Evolutionary conservation across 129 eudicot species (phyloP), one percentile per base, ranked within the genome.

Genomic region (Scalesia atractyloides): DNA sequence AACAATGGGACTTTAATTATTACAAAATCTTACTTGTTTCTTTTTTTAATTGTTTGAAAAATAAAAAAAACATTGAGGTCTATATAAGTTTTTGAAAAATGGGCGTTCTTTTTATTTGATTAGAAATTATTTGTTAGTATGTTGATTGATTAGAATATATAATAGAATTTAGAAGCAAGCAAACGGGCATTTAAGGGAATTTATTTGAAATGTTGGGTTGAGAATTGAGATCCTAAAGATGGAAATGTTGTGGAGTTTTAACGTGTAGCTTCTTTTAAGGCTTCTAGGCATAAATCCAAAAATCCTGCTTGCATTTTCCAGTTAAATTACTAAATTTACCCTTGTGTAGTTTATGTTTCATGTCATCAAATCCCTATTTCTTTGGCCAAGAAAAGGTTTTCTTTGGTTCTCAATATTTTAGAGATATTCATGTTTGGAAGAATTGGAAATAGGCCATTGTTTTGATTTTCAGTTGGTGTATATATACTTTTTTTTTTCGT

Each of bases 241-340:
- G 30, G 70, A 18, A 70, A 61, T 41, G 56, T 82, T 82, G 86
- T 79, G 87, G 73, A 6, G 82, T 74, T 87, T 82, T 52, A 51
- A 19, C 66, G 70, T 71, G 47, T 73, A 68, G 73, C 89, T 86
- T 81, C 90, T 86, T 86, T 90, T 85, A 81, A 84, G 86, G 84
- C 76, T 89, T 82, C 85, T 75, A 65, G 85, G 77, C 92, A 80
- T 76, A 66, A 69, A 84, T 84, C 89, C 78, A 89, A 76, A 89
- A 72, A 75, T 84, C 82, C 86, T 77, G 7, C 57, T 61, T 19
- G 74, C 37, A 74, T 65, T 16, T 82, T 78, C 83, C 89, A 56
- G 65, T 64, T 34, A 36, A 44, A 77, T 50, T 61, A 77, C 57
- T 52, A 61, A 20, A 69, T 48, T 37, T 24, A 16, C 69, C 76